Evolutionary conservation across 306 rosid genomes (phyloP).

Genomic region (Prunus mira): DNA sequence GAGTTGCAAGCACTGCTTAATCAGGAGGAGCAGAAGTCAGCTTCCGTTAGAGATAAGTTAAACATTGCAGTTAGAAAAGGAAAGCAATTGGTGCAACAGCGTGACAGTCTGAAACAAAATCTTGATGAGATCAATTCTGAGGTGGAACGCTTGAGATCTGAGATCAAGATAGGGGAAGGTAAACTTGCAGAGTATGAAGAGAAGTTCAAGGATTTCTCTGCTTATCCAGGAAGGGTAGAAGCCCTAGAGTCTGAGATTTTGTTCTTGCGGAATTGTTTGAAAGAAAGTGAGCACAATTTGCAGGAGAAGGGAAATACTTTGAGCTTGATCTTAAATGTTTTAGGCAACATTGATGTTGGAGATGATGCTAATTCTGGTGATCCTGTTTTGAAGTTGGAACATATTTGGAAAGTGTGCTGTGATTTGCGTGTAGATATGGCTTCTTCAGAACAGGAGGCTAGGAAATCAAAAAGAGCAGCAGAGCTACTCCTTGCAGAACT

Average conservation of each 20-base stretch:
- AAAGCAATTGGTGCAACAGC: conserved; percentile 79
- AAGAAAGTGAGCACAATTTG: conserved; percentile 54
- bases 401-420: conserved; percentile 51
- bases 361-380: conserved; percentile 45
- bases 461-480: conserved; percentile 85
- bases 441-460: conserved; percentile 70
- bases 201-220: conserved; percentile 51
- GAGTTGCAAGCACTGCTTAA: conserved; percentile 69
- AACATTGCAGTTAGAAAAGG: conserved; percentile 94
- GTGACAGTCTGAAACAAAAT: conserved; percentile 78
- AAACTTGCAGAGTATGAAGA: conserved; percentile 60
- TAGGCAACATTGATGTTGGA: conserved; percentile 59
- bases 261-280: conserved; percentile 53
- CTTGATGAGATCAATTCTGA: conserved; percentile 59
- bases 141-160: conserved; percentile 60
- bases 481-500: conserved; percentile 88
- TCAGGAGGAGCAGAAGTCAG: conserved; percentile 91
- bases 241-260: conserved; percentile 66
- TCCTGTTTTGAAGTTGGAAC: conserved; percentile 66
- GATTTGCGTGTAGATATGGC: conserved; percentile 44
- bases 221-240: conserved; percentile 56
- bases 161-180: conserved; percentile 44
- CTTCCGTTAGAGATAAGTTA: conserved; percentile 83
- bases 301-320: conserved; percentile 60
- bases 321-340: conserved; percentile 45